Evolutionary conservation across 164 flowering plant species (phyloP).

Genomic region (Vitis vinifera): ASM3070453v1 NC_081820.1:794501-795000

Average conservation of each 20-base stretch:
- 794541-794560: conserved; percentile 17
- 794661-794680: conserved; percentile 12
- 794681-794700: conserved; percentile 11
- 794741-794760: conserved; percentile 13
- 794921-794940: no score
- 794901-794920: no score
- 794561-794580: conserved; percentile 32
- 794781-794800: no score
- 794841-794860: no score
- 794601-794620: conserved; percentile 21
- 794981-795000: no score
- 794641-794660: conserved; percentile 7
- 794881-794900: no score
- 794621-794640: conserved; percentile 25
- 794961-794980: no score
- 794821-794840: no score
- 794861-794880: no score
- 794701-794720: conserved; percentile 25
- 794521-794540: conserved; percentile 11
- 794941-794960: no score
- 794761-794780: neutral
- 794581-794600: conserved; percentile 18
- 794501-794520: conserved; percentile 13
- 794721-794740: conserved; percentile 15
- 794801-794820: no score